Evolutionary conservation across 768 basidiomycete species (phyloP), one percentile per base, ranked within the genome.

Genomic region (Rhizopogon vulgaris): DNA sequence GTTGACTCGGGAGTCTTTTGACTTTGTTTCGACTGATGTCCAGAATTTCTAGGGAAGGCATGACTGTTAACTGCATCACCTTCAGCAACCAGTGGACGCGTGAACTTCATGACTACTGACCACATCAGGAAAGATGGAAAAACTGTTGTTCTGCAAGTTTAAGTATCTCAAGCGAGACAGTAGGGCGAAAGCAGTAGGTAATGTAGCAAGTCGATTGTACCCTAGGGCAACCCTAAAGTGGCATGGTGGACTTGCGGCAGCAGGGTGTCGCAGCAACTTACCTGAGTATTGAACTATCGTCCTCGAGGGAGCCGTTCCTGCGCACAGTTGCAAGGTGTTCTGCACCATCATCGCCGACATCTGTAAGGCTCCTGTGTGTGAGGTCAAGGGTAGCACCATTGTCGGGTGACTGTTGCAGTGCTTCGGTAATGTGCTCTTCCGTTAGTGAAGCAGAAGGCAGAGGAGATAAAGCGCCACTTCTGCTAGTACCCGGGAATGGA

Each of bases 21-120:
- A 99, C 81, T 69, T 85, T 90, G 72, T 99, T 99, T 58, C 90
- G 84, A 57, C 91, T 94, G 39, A 99, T 78, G 67, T 99, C 96
- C 56, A 99, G 73, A 53, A 94, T 95, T 69, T 99, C 95, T 50
- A 99, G 76, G 6, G 86, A 85, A 3, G 86, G 82, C 73, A 98
- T 83, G 15, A 82, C 72, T 41, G 89, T 91, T 40, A 96, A 75
- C 94, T 95, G 58, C 11, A 40, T 32, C 18, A 30, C 17, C 18
- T 49, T 69, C 30, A 63, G 57, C 40, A 3, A 24, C 10, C 38
- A 56, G 47, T 39, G 12, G 40, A 56, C 24, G 30, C 43, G 38
- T 11, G 51, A 36, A 32, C 43, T 45, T 52, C 18, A 51, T 56
- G 53, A 45, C 38, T 38, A 78, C 90, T 60, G 63, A 97, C 94